A percentile compares a stretch with the other conserved stretches of the same genome.
These are phyloP conservation scores for Coccomyxa sp. DNA, from an alignment of 139 green algal genomes.

Conservation along the genomic window DNA sequence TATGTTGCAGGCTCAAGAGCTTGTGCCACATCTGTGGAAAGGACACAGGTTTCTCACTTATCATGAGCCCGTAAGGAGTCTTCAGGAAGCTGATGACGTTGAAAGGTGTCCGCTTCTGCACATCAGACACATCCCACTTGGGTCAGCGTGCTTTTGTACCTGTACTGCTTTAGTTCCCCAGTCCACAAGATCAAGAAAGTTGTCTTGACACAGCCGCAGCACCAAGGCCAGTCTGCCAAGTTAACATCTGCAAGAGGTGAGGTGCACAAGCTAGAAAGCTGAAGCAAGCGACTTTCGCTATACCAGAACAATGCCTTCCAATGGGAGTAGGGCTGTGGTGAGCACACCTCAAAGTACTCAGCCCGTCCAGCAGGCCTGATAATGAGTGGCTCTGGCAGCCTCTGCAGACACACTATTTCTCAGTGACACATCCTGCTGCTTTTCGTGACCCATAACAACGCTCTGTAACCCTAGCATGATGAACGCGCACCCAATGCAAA, in stretches of 20 bases:
- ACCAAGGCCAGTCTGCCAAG: neutral
- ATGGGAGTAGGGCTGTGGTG: no score
- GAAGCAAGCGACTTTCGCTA: no score
- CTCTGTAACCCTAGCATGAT: no score
- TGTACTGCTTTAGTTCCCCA: no score
- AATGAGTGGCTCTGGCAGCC: conserved; percentile 22
- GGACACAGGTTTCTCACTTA: no score
- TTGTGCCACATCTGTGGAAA: no score
- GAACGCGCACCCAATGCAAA: no score
- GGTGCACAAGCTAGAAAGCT: no score
- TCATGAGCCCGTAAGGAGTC: conserved; percentile 51
- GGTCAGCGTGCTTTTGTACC: no score
- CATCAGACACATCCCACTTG: neutral
- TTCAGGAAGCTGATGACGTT: conserved; percentile 37
- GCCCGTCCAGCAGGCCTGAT: conserved; percentile 15
- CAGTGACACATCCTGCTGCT: neutral
- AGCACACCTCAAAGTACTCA: conserved; percentile 37
- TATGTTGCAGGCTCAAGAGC: no score
- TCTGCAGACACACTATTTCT: conserved; percentile 1
- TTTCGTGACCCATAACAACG: no score
- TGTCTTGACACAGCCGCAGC: neutral
- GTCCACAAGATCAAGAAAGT: conserved; percentile 32
- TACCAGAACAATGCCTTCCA: no score
- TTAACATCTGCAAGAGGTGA: neutral
- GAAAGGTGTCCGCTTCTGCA: conserved; percentile 36